Evolutionary conservation across 331 rosid genomes (phyloP), one percentile per base, ranked within the genome.

Genomic region (Phaseolus coccineus): DNA sequence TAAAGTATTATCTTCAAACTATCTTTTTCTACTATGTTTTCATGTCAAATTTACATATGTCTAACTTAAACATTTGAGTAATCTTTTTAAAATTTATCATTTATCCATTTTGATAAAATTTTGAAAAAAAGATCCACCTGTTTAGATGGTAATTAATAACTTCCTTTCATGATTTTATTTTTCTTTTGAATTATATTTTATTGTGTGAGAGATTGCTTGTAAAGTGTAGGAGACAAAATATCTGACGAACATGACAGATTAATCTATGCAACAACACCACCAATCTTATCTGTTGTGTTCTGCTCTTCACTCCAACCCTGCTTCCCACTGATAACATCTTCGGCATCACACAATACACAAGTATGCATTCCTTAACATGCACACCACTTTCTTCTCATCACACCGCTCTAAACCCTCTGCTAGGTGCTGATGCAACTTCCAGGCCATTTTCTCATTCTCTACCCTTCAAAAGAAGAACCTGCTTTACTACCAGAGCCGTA

Each of bases 321-420:
- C 76, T 76, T 76, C 48, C 52, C 15, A 46, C 47, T 16, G 35
- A 61, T 33, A 73, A 40, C 57, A 67, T 31, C 24, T 4, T 62
- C 44, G 5, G 42, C 47, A 6, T 47, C 30, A 67, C 7, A 51
- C 4, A 15, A 27, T 19, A 27, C 31, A 51, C 22, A 30, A 31
- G n/a, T 59, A 94, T 92, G 95, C 91, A 82, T 79, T 83, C 89
- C 82, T 82, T 89, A 47, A 69, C 87, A 80, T 88, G 84, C 79
- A 64, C 82, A 56, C 78, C 90, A 61, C 58, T 90, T 75, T 87
- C 94, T 39, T 79, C 90, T 84, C 82, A 88, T 75, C 82, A 63
- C 84, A 66, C 90, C 46, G 42, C 76, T 84, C 84, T 87, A 33
- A 92, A 72, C 53, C 39, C 89, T 85, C 73, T 88, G 64, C 64